phyloP scores from a whole-genome alignment of 2,329 filamentous ascomycete species.

The Pseudogymnoascus sp. region DNA sequence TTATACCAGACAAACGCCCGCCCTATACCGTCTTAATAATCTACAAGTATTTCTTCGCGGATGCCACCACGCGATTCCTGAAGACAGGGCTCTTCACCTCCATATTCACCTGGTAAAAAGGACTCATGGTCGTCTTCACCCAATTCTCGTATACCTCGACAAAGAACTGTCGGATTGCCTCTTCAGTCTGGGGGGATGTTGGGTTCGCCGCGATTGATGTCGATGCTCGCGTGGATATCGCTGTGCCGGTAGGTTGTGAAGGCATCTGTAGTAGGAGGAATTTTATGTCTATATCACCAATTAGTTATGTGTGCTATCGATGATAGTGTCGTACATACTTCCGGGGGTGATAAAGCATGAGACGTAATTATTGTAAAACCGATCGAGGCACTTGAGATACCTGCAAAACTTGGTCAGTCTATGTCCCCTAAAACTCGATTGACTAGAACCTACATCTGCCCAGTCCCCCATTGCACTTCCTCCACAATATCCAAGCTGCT shows the following conservation, averaged over 20 bases:
- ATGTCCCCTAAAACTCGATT: conserved; percentile 8
- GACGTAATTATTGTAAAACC: conserved; percentile 92
- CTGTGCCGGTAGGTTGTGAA: conserved; percentile 37
- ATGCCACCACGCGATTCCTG: conserved; percentile 69
- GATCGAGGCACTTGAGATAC: conserved; percentile 95
- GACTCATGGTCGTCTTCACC: conserved; percentile 95
- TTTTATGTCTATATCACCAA: conserved; percentile 53
- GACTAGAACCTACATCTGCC: conserved; percentile 58
- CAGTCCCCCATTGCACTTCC: conserved; percentile 87
- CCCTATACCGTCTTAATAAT: not conserved
- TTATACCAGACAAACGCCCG: not conserved
- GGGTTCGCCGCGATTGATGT: conserved; percentile 78
- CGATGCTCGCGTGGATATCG: conserved; percentile 43
- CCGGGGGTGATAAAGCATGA: conserved; percentile 89
- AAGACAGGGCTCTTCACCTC: conserved; percentile 84
- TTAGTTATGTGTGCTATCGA: not conserved
- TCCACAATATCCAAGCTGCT: conserved; percentile 90
- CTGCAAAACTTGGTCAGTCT: conserved; percentile 35
- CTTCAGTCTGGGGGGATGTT: conserved; percentile 81
- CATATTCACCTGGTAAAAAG: conserved; percentile 83
- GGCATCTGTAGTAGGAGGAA: conserved; percentile 93
- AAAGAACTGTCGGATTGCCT: conserved; percentile 93
- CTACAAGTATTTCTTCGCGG: conserved; percentile 84
- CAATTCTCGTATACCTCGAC: conserved; percentile 92
- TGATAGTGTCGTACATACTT: conserved; percentile 34